Conservation (phyloP, 805 yeast species). For the Wickerhamiella lipophila region DNA sequence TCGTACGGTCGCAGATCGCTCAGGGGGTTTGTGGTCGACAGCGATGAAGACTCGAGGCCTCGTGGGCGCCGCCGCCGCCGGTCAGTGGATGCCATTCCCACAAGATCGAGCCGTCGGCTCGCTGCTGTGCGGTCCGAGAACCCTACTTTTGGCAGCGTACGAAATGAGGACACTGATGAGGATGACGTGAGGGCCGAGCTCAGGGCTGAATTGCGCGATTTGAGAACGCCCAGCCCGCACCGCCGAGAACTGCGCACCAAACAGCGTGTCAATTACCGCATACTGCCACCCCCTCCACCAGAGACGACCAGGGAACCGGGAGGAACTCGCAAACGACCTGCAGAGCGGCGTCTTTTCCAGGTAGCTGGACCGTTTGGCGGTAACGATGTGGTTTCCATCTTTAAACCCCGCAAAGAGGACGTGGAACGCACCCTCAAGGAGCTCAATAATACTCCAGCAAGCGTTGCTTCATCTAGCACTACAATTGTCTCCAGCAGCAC, state of each 20-base stretch:
- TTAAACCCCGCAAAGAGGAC: constrained; percentile 24
- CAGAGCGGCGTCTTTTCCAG: constrained; percentile 58
- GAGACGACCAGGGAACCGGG: constrained; percentile 16
- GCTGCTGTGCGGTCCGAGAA: not conserved
- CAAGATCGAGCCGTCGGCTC: constrained; percentile 1
- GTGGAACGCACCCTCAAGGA: constrained; percentile 9
- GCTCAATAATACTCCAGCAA: constrained; percentile 1
- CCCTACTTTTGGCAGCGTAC: not conserved
- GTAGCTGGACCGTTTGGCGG: constrained; percentile 99
- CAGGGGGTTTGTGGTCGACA: constrained; percentile 16
- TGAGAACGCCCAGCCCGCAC: constrained; percentile 15
- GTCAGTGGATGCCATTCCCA: not conserved
- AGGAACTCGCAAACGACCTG: not conserved
- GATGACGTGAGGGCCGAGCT: constrained; percentile 15
- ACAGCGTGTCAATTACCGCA: constrained; percentile 22
- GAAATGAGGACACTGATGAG: constrained; percentile 11
- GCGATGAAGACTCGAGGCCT: constrained; percentile 13
- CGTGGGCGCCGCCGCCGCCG: constrained; percentile 5
- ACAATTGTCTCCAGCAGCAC: constrained; percentile 42
- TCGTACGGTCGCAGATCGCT: not conserved
- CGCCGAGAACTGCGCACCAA: constrained; percentile 19
- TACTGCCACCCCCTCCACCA: constrained; percentile 22
- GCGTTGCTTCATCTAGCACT: constrained; percentile 11
- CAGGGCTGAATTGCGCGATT: constrained; percentile 20
- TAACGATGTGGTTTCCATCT: constrained; percentile 73